Percentiles rank a stretch among this genome's conserved stretches.
Evolutionary conservation across 2,329 filamentous ascomycete genomes (phyloP).

Genomic region (Fragosphaeria purpurea): DNA sequence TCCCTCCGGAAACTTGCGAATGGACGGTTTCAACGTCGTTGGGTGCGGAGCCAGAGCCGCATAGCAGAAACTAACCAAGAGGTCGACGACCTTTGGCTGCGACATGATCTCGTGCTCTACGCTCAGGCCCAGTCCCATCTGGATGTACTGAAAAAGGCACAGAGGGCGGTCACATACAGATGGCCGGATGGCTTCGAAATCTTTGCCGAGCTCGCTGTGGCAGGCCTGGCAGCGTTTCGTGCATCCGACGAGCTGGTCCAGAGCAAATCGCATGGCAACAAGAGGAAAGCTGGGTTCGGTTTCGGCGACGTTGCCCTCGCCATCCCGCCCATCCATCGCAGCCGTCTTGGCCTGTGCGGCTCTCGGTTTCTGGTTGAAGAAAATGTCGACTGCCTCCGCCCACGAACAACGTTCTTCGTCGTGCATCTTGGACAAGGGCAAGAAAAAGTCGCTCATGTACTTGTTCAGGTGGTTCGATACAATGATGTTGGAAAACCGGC

Average conservation of each 20-base stretch:
- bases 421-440: slow-evolving; percentile 52
- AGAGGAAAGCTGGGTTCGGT: slow-evolving; percentile 38
- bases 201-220: slow-evolving; percentile 54
- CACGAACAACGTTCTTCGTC: slow-evolving; percentile 45
- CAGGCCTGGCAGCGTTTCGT: slow-evolving; percentile 84
- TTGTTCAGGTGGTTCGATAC: slow-evolving; percentile 63
- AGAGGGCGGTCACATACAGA: slow-evolving; percentile 68
- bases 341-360: too few relatives aligned
- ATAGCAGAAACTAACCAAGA: slow-evolving; percentile 77
- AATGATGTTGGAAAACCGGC: slow-evolving; percentile 46
- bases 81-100: slow-evolving; percentile 73
- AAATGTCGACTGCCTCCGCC: slow-evolving; percentile 42
- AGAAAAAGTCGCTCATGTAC: slow-evolving; percentile 56
- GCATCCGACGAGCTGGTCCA: slow-evolving; percentile 69
- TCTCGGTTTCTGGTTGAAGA: neutral
- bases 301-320: neutral
- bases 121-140: slow-evolving; percentile 72
- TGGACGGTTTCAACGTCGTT: neutral
- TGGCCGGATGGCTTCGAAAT: slow-evolving; percentile 62
- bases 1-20: neutral
- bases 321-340: too few relatives aligned
- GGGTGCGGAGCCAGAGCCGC: slow-evolving; percentile 28
- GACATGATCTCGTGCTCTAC: slow-evolving; percentile 75
- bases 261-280: slow-evolving; percentile 60
- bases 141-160: slow-evolving; percentile 82